Conservation (phyloP, 2,329 filamentous ascomycete species). For the Pseudopithomyces maydicus region DNA sequence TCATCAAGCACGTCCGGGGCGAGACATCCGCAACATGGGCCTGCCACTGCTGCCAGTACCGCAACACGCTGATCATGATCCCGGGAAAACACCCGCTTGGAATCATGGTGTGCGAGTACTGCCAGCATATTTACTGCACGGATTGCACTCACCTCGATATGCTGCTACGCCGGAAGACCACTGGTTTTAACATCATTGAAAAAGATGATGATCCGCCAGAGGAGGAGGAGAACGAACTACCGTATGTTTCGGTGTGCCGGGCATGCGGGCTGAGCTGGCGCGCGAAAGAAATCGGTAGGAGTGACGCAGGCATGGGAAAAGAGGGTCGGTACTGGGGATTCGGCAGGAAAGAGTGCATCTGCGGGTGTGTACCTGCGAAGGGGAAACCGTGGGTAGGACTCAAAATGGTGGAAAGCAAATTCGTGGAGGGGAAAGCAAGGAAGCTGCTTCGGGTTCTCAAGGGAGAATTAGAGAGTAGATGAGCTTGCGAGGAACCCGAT, state of each 20-base stretch:
- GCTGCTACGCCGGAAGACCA: not conserved
- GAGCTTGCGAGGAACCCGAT: not conserved
- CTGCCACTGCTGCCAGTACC: constrained; percentile 1
- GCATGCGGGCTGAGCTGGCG: constrained; percentile 1
- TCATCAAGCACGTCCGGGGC: not conserved
- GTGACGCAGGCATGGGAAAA: not conserved
- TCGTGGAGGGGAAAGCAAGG: not conserved
- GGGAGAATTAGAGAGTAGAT: not conserved
- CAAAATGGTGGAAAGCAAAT: not conserved
- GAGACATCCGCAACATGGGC: not conserved
- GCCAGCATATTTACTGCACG: not conserved
- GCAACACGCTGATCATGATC: not conserved
- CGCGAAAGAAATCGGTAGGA: not conserved
- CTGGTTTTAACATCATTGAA: not conserved
- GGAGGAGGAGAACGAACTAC: not conserved
- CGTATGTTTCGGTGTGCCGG: constrained; percentile 1
- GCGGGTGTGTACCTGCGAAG: not conserved
- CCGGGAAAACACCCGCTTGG: not conserved
- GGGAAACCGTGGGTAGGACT: not conserved
- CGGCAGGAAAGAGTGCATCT: not conserved
- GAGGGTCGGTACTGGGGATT: not conserved
- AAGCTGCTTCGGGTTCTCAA: not conserved
- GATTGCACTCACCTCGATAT: not conserved
- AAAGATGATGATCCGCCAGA: too few relatives aligned
- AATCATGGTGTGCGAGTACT: not conserved